These are phyloP conservation scores for Zizania palustris DNA, from an alignment of 202 grass and related monocot genomes.

Conservation along the genomic window DNA sequence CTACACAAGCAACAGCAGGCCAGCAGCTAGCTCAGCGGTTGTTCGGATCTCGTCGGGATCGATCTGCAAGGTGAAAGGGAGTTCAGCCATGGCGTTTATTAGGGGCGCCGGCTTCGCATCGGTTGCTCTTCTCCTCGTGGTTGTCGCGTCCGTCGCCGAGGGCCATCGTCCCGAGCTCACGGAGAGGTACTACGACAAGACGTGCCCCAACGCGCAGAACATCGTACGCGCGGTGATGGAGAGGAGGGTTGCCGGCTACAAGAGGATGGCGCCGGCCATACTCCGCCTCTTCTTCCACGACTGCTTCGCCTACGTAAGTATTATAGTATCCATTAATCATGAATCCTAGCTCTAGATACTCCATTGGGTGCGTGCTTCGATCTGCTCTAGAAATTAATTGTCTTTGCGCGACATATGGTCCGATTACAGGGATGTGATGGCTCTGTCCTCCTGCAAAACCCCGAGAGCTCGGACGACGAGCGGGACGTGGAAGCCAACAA, in stretches of 20 bases:
- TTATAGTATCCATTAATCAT: background rate
- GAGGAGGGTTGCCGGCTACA: background rate
- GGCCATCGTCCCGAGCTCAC: background rate
- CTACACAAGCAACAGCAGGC: background rate
- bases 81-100: background rate
- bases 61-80: no score
- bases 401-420: no score
- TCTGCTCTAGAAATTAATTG: no score
- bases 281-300: conserved; percentile 76
- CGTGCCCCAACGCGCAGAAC: conserved; percentile 29
- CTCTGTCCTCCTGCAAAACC: conserved; percentile 17
- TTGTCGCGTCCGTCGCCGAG: background rate
- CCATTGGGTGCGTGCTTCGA: background rate
- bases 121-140: background rate
- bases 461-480: background rate
- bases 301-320: conserved; percentile 60
- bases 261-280: conserved; percentile 29
- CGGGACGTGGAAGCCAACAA: background rate
- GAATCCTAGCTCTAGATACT: no score
- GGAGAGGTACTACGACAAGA: conserved; percentile 15
- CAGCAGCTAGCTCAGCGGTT: background rate
- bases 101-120: background rate
- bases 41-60: no score
- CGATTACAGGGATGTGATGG: conserved; percentile 25
- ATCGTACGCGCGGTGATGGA: conserved; percentile 37